These are phyloP conservation scores for Tephrocybe sp. DNA, from an alignment of 768 basidiomycete species.

Conservation along the genomic window DNA sequence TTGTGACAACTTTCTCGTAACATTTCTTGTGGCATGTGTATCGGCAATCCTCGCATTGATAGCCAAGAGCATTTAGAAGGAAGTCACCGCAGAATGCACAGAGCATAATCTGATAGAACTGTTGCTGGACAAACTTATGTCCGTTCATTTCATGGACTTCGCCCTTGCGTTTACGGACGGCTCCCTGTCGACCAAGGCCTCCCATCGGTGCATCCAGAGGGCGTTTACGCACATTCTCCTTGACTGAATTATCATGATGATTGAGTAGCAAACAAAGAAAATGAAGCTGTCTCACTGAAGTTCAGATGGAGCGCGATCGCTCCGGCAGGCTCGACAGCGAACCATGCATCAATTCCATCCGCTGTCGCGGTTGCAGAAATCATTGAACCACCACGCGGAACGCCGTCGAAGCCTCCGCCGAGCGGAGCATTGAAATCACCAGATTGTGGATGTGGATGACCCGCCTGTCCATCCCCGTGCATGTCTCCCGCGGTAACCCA, in stretches of 20 bases:
- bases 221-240: slow-evolving; percentile 95
- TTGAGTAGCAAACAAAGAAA: slow-evolving; percentile 11
- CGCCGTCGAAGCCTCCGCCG: slow-evolving; percentile 46
- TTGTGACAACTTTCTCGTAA: slow-evolving; percentile 97
- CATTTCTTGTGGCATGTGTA: slow-evolving; percentile 99
- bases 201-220: slow-evolving; percentile 84
- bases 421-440: slow-evolving; percentile 48
- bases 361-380: slow-evolving; percentile 33
- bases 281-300: slow-evolving; percentile 65
- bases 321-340: slow-evolving; percentile 96
- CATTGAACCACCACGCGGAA: slow-evolving; percentile 33
- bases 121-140: slow-evolving; percentile 94
- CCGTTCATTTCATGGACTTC: slow-evolving; percentile 99
- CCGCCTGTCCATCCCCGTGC: slow-evolving; percentile 55
- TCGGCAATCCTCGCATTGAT: slow-evolving; percentile 98
- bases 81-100: slow-evolving; percentile 99
- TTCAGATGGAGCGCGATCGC: slow-evolving; percentile 85
- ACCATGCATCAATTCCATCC: slow-evolving; percentile 96
- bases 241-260: slow-evolving; percentile 54
- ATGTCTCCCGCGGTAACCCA: slow-evolving; percentile 97
- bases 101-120: slow-evolving; percentile 98
- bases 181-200: slow-evolving; percentile 95
- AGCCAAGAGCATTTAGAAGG: slow-evolving; percentile 94
- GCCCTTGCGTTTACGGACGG: slow-evolving; percentile 95
- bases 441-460: slow-evolving; percentile 27